Evolutionary conservation across 352 stramenopile species (phyloP), one percentile per base, ranked within the genome.

Genomic region (Peronosclerospora sorghi): DNA sequence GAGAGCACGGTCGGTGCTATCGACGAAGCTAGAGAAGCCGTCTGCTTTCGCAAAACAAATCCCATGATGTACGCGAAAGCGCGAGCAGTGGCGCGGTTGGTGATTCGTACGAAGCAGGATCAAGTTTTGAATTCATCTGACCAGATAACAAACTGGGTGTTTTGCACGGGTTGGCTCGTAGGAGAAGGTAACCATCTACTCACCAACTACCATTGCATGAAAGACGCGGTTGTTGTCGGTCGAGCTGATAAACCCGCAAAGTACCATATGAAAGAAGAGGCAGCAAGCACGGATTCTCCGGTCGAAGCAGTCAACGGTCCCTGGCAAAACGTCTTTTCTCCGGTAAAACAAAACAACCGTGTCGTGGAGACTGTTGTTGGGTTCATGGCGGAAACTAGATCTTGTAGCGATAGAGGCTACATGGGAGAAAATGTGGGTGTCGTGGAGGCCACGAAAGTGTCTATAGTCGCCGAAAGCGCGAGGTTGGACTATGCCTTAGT

Each of bases 201-300:
- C 36, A 85, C 75, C 0, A 83, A 79, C 44, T 67, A 82, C 44
- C 71, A 84, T 51, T 87, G 75, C 50, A 56, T 87, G 36, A 54
- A 49, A 48, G 41, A 61, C 24, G 48, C 50, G 0, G 35, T 37
- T 20, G 35, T 41, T 20, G 24, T 51, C 32, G 40, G 53, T n/a
- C n/a, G 15, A 29, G 8, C 8, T 12, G 38, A 14, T 15, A 12
- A 32, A 17, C 14, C 17, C 44, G 17, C 23, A 41, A 21, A 43
- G 0, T 8, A 27, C 8, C 26, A 40, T 3, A 45, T 17, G 6
- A 47, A 56, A 26, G 28, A 27, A 15, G 32, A 51, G 18, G 62
- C 51, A 18, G 9, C n/a, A 0, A 39, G 41, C 18, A 51, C 41
- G 10, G 54, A 68, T 8, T 51, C 63, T 36, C 56, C 76, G 49